phyloP scores from a whole-genome alignment of 495 filamentous ascomycete genomes.

The Penicillium goetzii region DNA sequence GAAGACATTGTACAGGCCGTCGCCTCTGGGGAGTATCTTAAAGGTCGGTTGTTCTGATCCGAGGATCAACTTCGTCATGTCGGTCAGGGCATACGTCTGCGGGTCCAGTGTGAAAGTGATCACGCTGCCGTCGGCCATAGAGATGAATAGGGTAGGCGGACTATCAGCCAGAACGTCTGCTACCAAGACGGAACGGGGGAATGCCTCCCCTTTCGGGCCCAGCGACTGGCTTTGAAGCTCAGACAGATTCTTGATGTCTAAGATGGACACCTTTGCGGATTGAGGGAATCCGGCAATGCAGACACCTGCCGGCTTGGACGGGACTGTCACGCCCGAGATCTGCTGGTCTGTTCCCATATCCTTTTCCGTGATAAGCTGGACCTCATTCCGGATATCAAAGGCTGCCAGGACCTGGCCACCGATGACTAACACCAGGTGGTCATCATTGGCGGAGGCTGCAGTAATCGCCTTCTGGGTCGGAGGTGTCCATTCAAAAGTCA shows the following conservation, averaged over 20 bases:
- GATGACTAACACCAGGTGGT: slow-evolving; percentile 69
- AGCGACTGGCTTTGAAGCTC: slow-evolving; percentile 64
- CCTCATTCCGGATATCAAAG: slow-evolving; percentile 62
- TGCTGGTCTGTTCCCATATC: slow-evolving; percentile 68
- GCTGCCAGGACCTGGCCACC: slow-evolving; percentile 70
- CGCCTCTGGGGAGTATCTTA: slow-evolving; percentile 68
- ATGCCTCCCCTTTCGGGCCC: slow-evolving; percentile 61
- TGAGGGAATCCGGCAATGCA: slow-evolving; percentile 88
- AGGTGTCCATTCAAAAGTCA: slow-evolving; percentile 69
- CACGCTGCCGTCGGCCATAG: slow-evolving; percentile 94
- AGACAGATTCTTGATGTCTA: slow-evolving; percentile 65
- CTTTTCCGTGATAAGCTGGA: slow-evolving; percentile 60
- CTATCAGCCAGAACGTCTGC: slow-evolving; percentile 66
- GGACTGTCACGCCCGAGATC: slow-evolving; percentile 79
- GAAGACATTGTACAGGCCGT: slow-evolving; percentile 78
- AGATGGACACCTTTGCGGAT: slow-evolving; percentile 69
- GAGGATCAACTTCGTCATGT: slow-evolving; percentile 79
- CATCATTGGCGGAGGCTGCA: slow-evolving; percentile 72
- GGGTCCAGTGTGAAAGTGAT: slow-evolving; percentile 79
- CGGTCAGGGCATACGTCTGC: slow-evolving; percentile 59
- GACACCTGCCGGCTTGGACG: slow-evolving; percentile 47
- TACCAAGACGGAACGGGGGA: slow-evolving; percentile 81
- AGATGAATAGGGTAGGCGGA: slow-evolving; percentile 79
- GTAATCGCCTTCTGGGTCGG: slow-evolving; percentile 65
- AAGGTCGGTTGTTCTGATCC: slow-evolving; percentile 85